Conservation (phyloP, 768 basidiomycete species). For the Calocybe gangraenosa region DNA sequence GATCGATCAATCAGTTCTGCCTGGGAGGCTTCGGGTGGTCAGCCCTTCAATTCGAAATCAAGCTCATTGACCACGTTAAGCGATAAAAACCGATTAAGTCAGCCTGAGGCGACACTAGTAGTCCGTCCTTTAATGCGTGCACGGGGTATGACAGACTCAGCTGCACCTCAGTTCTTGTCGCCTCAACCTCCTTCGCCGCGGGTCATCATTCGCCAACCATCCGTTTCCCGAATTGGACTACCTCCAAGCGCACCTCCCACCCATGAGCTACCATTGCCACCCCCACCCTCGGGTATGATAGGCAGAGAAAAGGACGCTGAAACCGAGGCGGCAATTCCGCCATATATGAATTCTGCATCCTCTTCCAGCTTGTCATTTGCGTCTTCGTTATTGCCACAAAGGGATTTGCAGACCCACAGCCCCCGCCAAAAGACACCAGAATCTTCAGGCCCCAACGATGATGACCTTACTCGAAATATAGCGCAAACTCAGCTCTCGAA, state of each 20-base stretch:
- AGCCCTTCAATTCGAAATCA: constrained; percentile 21
- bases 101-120: constrained; percentile 24
- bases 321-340: constrained; percentile 11
- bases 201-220: constrained; percentile 38
- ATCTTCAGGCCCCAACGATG: constrained; percentile 15
- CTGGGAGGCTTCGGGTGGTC: constrained; percentile 20
- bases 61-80: constrained; percentile 28
- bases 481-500: constrained; percentile 15
- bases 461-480: background rate
- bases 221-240: constrained; percentile 35
- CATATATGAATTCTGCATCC: constrained; percentile 24
- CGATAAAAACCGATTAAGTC: constrained; percentile 28
- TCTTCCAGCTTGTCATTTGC: constrained; percentile 40
- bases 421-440: constrained; percentile 25
- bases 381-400: constrained; percentile 31
- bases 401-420: constrained; percentile 25
- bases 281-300: constrained; percentile 18
- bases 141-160: constrained; percentile 46
- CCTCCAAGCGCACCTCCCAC: constrained; percentile 49
- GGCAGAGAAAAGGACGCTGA: constrained; percentile 13
- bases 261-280: constrained; percentile 44
- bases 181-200: constrained; percentile 25
- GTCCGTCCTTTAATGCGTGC: constrained; percentile 40
- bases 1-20: constrained; percentile 18
- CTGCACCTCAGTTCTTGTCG: constrained; percentile 22